Evolutionary conservation across 441 rosid species (phyloP).

Genomic region (Populus hybrid): DNA sequence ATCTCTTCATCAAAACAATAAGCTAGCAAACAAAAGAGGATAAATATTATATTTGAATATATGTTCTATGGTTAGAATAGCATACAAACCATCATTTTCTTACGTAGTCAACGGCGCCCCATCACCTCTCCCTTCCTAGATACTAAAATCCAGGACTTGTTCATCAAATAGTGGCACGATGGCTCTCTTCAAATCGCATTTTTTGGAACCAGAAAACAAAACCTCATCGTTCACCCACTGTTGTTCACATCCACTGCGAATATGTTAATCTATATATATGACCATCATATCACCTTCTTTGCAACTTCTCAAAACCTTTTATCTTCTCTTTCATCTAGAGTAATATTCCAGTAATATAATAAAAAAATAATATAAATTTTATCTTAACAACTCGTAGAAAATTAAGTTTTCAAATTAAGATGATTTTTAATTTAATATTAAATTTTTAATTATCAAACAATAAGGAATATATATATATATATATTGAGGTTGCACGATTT

Average conservation of each 20-base stretch:
- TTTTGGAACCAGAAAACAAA: too few species aligned
- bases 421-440: too few species aligned
- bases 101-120: conserved; percentile 28
- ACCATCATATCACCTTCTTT: neutral
- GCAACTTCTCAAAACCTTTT: neutral
- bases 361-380: too few species aligned
- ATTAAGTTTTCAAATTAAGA: too few species aligned
- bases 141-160: conserved; percentile 17
- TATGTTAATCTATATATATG: neutral
- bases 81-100: conserved; percentile 25
- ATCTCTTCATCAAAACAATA: neutral
- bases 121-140: conserved; percentile 9
- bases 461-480: too few species aligned
- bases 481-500: neutral
- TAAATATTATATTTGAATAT: neutral
- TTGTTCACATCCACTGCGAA: neutral
- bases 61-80: neutral
- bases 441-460: too few species aligned
- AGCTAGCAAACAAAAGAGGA: neutral
- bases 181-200: neutral
- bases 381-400: too few species aligned
- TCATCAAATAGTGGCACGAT: neutral
- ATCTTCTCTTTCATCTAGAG: neutral
- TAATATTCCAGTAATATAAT: too few species aligned
- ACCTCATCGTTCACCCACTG: neutral